phyloP scores from a whole-genome alignment of 257 asterid species.

The Handroanthus guayacan region DNA sequence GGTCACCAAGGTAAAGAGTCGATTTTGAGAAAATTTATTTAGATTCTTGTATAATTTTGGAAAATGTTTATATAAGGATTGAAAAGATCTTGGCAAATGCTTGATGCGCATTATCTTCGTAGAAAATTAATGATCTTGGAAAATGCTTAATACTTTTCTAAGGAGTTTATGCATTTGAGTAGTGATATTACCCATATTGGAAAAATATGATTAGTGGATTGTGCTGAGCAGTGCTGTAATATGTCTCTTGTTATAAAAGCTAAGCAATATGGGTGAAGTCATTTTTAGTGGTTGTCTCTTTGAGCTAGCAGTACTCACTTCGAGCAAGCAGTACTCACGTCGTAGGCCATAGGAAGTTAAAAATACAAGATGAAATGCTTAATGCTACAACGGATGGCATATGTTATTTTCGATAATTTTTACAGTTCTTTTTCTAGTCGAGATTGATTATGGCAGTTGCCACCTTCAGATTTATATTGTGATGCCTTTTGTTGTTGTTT shows the following conservation, averaged over 20 bases:
- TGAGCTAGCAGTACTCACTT: not conserved
- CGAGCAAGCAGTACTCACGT: not conserved
- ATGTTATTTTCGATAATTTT: not conserved
- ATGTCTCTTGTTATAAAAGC: not conserved
- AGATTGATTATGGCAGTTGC: not conserved
- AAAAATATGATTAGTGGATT: not conserved
- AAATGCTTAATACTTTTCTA: not conserved
- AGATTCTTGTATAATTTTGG: not conserved
- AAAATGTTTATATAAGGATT: not conserved
- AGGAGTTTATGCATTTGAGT: not conserved
- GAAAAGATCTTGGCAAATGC: not conserved
- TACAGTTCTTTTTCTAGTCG: not conserved
- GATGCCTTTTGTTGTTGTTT: not conserved
- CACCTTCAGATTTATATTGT: not conserved
- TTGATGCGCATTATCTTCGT: not conserved
- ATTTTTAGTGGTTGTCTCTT: not conserved
- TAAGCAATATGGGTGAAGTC: not conserved
- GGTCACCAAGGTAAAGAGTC: constrained; percentile 51
- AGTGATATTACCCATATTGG: constrained; percentile 8
- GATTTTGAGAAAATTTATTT: not conserved
- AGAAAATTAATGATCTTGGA: too few species aligned
- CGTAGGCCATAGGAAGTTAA: not conserved
- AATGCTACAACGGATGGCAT: not conserved
- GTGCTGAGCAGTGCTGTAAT: constrained; percentile 15
- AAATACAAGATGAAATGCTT: too few species aligned